phyloP scores from a whole-genome alignment of 352 stramenopile genomes.

The Phytophthora sp. region DNA sequence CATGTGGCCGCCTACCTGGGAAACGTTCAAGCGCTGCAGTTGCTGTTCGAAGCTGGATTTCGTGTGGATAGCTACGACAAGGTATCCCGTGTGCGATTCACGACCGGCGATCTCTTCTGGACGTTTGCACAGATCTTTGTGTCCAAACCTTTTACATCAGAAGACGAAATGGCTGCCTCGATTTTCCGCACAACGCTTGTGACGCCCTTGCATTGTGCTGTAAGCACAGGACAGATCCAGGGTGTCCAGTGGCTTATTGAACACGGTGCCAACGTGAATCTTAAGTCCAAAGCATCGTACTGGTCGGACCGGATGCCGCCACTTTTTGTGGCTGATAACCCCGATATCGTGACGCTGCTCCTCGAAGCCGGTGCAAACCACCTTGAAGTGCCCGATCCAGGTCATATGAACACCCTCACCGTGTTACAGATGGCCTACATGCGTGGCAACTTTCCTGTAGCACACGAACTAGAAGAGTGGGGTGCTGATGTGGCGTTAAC shows the following conservation, averaged over 20 bases:
- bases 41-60: constrained; percentile 62
- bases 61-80: constrained; percentile 75
- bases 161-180: constrained; percentile 60
- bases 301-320: constrained; percentile 69
- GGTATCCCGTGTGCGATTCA: constrained; percentile 76
- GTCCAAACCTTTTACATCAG: constrained; percentile 43
- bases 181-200: constrained; percentile 77
- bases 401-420: constrained; percentile 75
- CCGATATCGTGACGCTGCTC: constrained; percentile 66
- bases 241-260: constrained; percentile 62
- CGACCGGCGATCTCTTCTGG: constrained; percentile 81
- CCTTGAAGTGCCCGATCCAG: constrained; percentile 67
- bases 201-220: constrained; percentile 72
- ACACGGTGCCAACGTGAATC: constrained; percentile 63
- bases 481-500: constrained; percentile 75
- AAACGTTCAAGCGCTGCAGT: constrained; percentile 63
- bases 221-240: constrained; percentile 64
- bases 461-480: constrained; percentile 70
- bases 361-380: constrained; percentile 73
- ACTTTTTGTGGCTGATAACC: constrained; percentile 73
- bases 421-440: constrained; percentile 73
- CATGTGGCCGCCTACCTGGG: constrained; percentile 77
- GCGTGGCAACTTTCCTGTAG: constrained; percentile 68
- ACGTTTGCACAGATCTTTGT: constrained; percentile 76
- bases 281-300: constrained; percentile 65